phyloP scores from a whole-genome alignment of 352 stramenopile genomes.

The Heterotrichella gracilis region DNA sequence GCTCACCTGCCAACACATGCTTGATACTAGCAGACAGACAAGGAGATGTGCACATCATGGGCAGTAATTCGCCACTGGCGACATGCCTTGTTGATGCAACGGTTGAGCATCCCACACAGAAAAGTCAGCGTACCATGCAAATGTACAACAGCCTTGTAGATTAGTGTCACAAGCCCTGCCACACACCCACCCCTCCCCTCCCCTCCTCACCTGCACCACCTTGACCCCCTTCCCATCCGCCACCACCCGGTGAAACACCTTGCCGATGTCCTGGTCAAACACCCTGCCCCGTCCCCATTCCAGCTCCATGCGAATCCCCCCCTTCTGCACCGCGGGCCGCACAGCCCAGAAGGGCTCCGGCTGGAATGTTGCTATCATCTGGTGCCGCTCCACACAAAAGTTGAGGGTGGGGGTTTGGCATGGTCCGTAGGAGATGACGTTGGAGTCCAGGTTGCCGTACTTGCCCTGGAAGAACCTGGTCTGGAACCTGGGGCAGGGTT shows the following conservation, averaged over 20 bases:
- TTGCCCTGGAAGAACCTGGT: conserved; percentile 39
- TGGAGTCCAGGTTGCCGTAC: conserved; percentile 29
- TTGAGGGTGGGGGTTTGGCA: conserved; percentile 97
- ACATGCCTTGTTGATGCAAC: no score
- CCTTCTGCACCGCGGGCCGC: conserved; percentile 28
- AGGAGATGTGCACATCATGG: no score
- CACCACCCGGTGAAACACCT: conserved; percentile 24
- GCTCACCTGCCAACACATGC: conserved; percentile 23
- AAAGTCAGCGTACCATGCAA: no score
- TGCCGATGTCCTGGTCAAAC: conserved; percentile 58
- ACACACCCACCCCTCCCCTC: no score
- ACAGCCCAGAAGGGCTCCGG: conserved; percentile 73
- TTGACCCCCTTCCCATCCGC: conserved; percentile 53
- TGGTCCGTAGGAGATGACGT: conserved; percentile 79
- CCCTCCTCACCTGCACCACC: no score
- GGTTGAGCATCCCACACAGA: no score
- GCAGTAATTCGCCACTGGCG: no score
- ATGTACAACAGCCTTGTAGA: no score
- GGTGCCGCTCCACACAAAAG: conserved; percentile 63
- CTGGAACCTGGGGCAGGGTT: no score
- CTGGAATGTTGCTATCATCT: conserved; percentile 55
- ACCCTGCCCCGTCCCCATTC: conserved; percentile 61
- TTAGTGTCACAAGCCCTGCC: no score
- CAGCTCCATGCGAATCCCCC: conserved; percentile 27
- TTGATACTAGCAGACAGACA: no score